Conservation (phyloP, 208 protist species). For the Trypanosoma lewisi region DNA sequence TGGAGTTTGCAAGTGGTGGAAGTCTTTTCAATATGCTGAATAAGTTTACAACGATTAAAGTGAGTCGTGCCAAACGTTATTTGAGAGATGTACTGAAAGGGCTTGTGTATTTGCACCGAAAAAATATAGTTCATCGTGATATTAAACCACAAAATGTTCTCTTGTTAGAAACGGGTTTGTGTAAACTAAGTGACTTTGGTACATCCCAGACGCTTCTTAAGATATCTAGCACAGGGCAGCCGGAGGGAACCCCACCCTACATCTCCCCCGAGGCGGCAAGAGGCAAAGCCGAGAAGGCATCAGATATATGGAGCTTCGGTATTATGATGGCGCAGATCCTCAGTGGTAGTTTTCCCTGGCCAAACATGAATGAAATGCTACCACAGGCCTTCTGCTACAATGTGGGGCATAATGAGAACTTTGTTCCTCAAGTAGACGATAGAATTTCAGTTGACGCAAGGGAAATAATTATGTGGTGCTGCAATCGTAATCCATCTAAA, state of each 20-base stretch:
- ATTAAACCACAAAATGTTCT: constrained; percentile 92
- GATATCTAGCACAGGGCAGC: constrained; percentile 18
- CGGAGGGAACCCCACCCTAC: constrained; percentile 74
- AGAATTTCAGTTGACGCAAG: constrained; percentile 34
- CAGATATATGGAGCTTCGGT: constrained; percentile 86
- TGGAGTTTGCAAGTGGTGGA: constrained; percentile 84
- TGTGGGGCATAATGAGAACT: constrained; percentile 34
- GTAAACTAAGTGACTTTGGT: constrained; percentile 91
- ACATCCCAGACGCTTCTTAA: constrained; percentile 55
- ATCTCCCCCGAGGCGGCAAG: constrained; percentile 71
- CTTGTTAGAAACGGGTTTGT: constrained; percentile 60
- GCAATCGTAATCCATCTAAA: constrained; percentile 28
- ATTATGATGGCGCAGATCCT: constrained; percentile 76
- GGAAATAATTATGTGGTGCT: constrained; percentile 50
- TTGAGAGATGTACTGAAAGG: constrained; percentile 65
- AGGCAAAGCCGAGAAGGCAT: constrained; percentile 43
- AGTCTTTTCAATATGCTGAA: constrained; percentile 64
- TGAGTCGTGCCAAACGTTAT: constrained; percentile 49
- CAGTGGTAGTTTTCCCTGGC: constrained; percentile 63
- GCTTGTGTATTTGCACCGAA: constrained; percentile 79
- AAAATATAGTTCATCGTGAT: constrained; percentile 86
- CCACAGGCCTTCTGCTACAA: constrained; percentile 42
- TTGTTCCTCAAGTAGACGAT: constrained; percentile 30
- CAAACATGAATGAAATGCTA: constrained; percentile 21
- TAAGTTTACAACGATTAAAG: constrained; percentile 43